A percentile compares a stretch with the other conserved stretches of the same genome.
Evolutionary conservation across 768 basidiomycete species (phyloP).

Genomic region (Rickenella mellea): DNA sequence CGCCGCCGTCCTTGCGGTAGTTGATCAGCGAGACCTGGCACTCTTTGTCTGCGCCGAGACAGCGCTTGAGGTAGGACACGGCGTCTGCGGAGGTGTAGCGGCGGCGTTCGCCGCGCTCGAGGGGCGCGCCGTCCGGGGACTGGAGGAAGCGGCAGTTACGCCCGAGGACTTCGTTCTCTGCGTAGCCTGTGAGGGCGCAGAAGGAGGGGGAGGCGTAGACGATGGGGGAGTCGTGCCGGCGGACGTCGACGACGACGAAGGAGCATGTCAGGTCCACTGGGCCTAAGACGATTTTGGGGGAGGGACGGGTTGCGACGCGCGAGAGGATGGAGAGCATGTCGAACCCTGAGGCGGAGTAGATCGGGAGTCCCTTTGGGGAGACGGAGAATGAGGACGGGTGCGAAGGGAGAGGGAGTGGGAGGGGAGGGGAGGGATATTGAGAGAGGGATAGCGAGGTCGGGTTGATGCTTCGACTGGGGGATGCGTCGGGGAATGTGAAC

Average conservation of each 20-base stretch:
- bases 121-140: constrained; percentile 48
- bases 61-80: constrained; percentile 54
- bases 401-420: constrained; percentile 1
- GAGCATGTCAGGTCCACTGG: constrained; percentile 88
- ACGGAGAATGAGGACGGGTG: constrained; percentile 9
- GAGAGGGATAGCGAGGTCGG: background rate
- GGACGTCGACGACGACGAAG: constrained; percentile 85
- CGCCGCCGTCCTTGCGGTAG: constrained; percentile 72
- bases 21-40: constrained; percentile 85
- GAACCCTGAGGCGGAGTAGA: constrained; percentile 89
- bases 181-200: constrained; percentile 65
- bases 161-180: constrained; percentile 69
- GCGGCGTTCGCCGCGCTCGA: constrained; percentile 43
- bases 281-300: constrained; percentile 71
- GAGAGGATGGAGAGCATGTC: constrained; percentile 79
- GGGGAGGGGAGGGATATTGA: constrained; percentile 6
- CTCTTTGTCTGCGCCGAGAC: constrained; percentile 68
- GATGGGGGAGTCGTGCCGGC: constrained; percentile 75
- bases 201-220: constrained; percentile 89
- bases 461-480: background rate
- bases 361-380: constrained; percentile 30
- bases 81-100: constrained; percentile 55
- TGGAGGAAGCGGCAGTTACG: constrained; percentile 89
- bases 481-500: constrained; percentile 18
- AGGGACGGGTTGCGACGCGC: constrained; percentile 62